Conservation (phyloP, 495 filamentous ascomycete genomes). For the Xylaria curta region DNA sequence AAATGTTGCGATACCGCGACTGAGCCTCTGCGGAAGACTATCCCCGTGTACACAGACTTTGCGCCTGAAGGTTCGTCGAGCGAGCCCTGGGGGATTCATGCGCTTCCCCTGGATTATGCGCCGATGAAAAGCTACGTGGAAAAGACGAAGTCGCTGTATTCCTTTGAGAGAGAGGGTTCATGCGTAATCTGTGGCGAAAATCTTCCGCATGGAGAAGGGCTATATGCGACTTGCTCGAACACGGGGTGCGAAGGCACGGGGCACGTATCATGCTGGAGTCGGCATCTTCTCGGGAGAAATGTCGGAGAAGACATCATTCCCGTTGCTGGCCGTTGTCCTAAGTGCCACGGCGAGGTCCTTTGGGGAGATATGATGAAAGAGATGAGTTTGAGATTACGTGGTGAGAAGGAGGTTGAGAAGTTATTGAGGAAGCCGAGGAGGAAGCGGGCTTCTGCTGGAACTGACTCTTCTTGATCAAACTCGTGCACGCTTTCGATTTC, state of each 20-base stretch:
- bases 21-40: constrained; percentile 53
- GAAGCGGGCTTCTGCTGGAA: constrained; percentile 23
- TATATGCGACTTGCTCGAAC: constrained; percentile 75
- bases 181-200: constrained; percentile 69
- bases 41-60: constrained; percentile 65
- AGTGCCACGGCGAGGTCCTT: constrained; percentile 63
- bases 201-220: constrained; percentile 54
- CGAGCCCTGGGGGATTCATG: constrained; percentile 54
- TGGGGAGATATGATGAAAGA: constrained; percentile 88
- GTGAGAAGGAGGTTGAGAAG: constrained; percentile 66
- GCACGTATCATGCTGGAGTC: constrained; percentile 81
- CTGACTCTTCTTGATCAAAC: neutral
- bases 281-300: constrained; percentile 60
- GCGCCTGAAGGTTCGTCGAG: constrained; percentile 22
- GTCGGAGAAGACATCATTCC: constrained; percentile 65
- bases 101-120: constrained; percentile 70
- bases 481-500: neutral
- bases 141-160: constrained; percentile 71
- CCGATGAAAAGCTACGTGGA: constrained; percentile 70
- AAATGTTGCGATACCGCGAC: constrained; percentile 59
- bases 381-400: constrained; percentile 72
- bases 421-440: constrained; percentile 64
- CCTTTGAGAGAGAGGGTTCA: constrained; percentile 58
- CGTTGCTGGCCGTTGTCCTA: constrained; percentile 72
- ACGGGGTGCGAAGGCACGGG: constrained; percentile 67